Evolutionary conservation across 2,329 filamentous ascomycete species (phyloP), one percentile per base, ranked within the genome.

Genomic region (Ophiostoma tasmaniense): DNA sequence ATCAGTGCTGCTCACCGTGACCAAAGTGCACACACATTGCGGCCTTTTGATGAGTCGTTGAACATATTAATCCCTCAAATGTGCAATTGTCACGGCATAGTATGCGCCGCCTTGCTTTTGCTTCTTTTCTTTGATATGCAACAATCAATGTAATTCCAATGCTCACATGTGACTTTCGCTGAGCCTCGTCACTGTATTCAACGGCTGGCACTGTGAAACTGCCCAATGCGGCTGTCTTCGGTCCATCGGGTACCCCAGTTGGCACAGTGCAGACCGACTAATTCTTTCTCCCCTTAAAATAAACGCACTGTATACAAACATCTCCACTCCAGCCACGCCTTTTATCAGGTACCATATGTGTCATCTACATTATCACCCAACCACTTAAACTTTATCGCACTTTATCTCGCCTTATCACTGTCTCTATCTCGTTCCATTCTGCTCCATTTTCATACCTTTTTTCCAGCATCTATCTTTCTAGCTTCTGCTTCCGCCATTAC

Each of bases 271-370:
- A 22, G 7, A n/a, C 3, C n/a, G 22, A 2, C 17, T 25, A 5
- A 1, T 33, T 7, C 17, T n/a, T 35, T 3, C 8, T 25, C 6
- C 52, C 52, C 45, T 13, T n/a, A 8, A 22, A 5, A n/a, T 6
- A 2, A 11, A n/a, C 61, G 35, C 30, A 64, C 61, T 64, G 61
- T 64, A 64, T 64, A 64, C 61, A n/a, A 17, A 2, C 8, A 6
- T 64, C 10, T 10, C 33, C 20, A 22, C 30, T n/a, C 61, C 61
- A 64, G 61, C 61, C 61, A 64, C 61, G 33, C 61, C 61, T 11
- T 37, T 64, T 25, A 37, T 22, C 20, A 64, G 17, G 61, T 64
- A 64, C 61, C 20, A 37, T n/a, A 62, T 64, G 61, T 64, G 61
- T 22, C 61, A 64, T 37, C 61, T 25, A 25, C n/a, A 55, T 55